Base-by-base conservation (phyloP, 371 early-diverging fungal genomes). In the Cokeromyces recurvatus region DNA sequence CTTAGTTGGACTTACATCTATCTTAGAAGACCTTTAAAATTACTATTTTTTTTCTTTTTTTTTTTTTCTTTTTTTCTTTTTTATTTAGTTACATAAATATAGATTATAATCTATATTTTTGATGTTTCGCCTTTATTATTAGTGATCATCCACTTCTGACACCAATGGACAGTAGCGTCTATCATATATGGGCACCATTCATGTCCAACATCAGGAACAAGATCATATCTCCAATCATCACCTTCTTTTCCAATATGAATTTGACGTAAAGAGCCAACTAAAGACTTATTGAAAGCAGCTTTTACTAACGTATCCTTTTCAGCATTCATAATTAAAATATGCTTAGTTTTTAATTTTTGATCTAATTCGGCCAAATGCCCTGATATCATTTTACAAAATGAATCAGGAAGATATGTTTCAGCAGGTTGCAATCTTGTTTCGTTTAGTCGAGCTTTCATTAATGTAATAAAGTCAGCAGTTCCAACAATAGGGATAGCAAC, bases 121-220 rank as follows among this genome's bases (percentile, higher is more conserved):
- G 7, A 27, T 27, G 29, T 5, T 27, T 27, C 5, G 5, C 29
- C 29, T 58, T 92, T 91, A 9, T 84, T 67, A 52, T 92, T 84
- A 7, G 93, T 93, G 40, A 63, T 25, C 66, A 72, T 56, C 73
- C 73, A 72, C 17, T 49, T 48, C 37, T 64, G 25, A 22, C 53
- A 50, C 73, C 73, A 72, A 15, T 41, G 44, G 7, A 43, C 43
- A 32, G 54, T 54, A 3, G 53, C 16, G 1, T 61, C 44, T 6
- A 62, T 16, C 73, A 72, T 72, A 16, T 58, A 38, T 14, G 51
- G 51, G 24, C 59, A 57, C 68, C 73, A 72, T 43, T 45, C 64
- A 58, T 72, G 73, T 2, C 66, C 73, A 10, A 61, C 55, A 9
- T 47, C 36, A 3, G 63, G 64, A 6, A 68, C 47, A 10, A 68